phyloP scores from a whole-genome alignment of 2,329 filamentous ascomycete genomes.

The Neopestalotiopsis sp. region DNA sequence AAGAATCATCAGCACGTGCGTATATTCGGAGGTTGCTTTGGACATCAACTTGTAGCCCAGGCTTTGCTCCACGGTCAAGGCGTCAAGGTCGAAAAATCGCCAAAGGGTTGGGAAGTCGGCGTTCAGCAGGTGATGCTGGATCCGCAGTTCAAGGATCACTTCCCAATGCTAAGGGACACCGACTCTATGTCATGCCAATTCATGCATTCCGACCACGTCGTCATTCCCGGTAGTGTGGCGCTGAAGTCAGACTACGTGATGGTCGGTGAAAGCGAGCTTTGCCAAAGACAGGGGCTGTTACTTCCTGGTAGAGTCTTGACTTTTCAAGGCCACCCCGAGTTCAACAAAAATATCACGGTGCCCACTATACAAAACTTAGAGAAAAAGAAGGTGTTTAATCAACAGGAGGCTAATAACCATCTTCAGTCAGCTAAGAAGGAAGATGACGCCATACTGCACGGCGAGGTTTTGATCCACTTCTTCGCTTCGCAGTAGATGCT shows the following conservation, averaged over 20 bases:
- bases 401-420: neutral
- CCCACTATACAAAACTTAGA: neutral
- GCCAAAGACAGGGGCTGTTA: slow-evolving; percentile 18
- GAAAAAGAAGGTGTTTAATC: neutral
- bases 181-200: slow-evolving; percentile 17
- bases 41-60: slow-evolving; percentile 21
- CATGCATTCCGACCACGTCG: slow-evolving; percentile 19
- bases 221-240: neutral
- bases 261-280: slow-evolving; percentile 14
- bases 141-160: neutral
- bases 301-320: slow-evolving; percentile 21
- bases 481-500: neutral
- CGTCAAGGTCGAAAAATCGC: neutral
- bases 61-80: slow-evolving; percentile 6
- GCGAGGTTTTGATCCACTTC: neutral
- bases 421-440: neutral
- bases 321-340: slow-evolving; percentile 22
- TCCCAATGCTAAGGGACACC: neutral
- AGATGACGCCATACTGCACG: neutral
- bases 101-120: slow-evolving; percentile 19
- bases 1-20: slow-evolving; percentile 10
- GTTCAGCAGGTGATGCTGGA: slow-evolving; percentile 14
- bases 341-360: slow-evolving; percentile 5
- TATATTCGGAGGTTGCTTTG: slow-evolving; percentile 21
- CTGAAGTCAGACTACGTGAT: slow-evolving; percentile 15